Percentiles rank a stretch among this genome's conserved stretches.
Conservation (phyloP, 768 basidiomycete genomes). For the Saitozyma sp. region DNA sequence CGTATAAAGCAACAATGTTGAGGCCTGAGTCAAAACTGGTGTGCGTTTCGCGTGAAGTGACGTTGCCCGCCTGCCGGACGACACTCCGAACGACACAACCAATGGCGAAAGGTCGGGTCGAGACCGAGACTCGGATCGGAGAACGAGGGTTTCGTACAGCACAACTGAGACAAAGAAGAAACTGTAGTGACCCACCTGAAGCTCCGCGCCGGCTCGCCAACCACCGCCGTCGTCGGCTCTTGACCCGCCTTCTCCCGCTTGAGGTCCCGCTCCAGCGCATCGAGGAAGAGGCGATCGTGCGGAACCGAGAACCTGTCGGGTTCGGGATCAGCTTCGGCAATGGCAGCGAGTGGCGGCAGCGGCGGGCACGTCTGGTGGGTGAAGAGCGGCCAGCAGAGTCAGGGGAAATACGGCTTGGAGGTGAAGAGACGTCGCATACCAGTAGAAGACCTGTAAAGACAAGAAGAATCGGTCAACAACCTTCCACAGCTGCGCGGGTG, state of each 20-base stretch:
- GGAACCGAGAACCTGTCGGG: constrained; percentile 90
- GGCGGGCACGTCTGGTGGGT: no score
- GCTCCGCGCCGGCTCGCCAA: constrained; percentile 79
- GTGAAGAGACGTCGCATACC: constrained; percentile 59
- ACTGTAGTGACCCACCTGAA: constrained; percentile 59
- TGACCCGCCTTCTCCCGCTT: constrained; percentile 90
- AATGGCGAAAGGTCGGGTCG: no score
- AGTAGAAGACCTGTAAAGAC: constrained; percentile 82
- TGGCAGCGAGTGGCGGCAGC: no score
- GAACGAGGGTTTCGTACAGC: not conserved
- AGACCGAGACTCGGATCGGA: not conserved
- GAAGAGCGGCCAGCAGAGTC: no score
- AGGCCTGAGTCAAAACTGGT: not conserved
- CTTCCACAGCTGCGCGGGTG: no score
- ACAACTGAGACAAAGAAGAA: no score
- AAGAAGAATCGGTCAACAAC: not conserved
- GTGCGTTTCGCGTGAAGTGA: not conserved
- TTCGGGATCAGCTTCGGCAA: not conserved
- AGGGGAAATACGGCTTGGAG: not conserved
- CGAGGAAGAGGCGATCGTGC: constrained; percentile 93
- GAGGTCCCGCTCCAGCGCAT: constrained; percentile 91
- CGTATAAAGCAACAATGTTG: no score
- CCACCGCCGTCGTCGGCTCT: constrained; percentile 74
- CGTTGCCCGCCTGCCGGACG: not conserved
- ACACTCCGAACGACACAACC: no score